phyloP scores from a whole-genome alignment of 1,139 yeast genomes.

The Candida anutae region DNA sequence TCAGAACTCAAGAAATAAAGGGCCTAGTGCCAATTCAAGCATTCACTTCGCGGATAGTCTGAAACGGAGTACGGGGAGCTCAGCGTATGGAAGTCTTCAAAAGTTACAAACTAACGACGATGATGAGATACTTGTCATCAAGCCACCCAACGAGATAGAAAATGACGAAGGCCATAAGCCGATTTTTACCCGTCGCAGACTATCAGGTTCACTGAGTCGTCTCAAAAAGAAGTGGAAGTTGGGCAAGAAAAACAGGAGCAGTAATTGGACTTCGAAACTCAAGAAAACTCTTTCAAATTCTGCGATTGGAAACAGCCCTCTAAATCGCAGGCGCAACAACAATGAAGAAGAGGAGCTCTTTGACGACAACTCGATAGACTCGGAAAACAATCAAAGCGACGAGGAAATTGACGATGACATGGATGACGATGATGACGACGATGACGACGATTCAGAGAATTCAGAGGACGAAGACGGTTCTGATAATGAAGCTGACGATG shows the following conservation, averaged over 20 bases:
- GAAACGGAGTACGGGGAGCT: slow-evolving; percentile 1
- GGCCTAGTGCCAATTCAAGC: slow-evolving; percentile 1
- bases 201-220: slow-evolving; percentile 6
- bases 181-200: slow-evolving; percentile 23
- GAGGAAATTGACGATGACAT: slow-evolving; percentile 9
- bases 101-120: slow-evolving; percentile 26
- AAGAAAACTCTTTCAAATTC: slow-evolving; percentile 17
- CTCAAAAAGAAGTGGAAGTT: slow-evolving; percentile 6
- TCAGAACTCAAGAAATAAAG: slow-evolving; percentile 31
- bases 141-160: slow-evolving; percentile 71
- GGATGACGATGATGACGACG: slow-evolving; percentile 10
- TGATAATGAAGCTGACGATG: slow-evolving; percentile 3
- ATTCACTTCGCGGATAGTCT: slow-evolving; percentile 6
- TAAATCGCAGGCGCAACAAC: slow-evolving; percentile 2
- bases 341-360: slow-evolving; percentile 14
- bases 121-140: slow-evolving; percentile 77
- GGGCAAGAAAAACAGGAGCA: slow-evolving; percentile 6
- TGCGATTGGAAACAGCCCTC: slow-evolving; percentile 1
- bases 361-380: slow-evolving; percentile 16
- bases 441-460: slow-evolving; percentile 9
- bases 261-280: slow-evolving; percentile 8
- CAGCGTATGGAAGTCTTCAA: slow-evolving; percentile 33
- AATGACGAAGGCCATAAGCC: slow-evolving; percentile 23
- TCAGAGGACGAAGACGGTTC: slow-evolving; percentile 9
- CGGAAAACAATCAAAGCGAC: slow-evolving; percentile 8